Evolutionary conservation across 352 stramenopile genomes (phyloP).

Genomic region (Pythium utonaiense): DNA sequence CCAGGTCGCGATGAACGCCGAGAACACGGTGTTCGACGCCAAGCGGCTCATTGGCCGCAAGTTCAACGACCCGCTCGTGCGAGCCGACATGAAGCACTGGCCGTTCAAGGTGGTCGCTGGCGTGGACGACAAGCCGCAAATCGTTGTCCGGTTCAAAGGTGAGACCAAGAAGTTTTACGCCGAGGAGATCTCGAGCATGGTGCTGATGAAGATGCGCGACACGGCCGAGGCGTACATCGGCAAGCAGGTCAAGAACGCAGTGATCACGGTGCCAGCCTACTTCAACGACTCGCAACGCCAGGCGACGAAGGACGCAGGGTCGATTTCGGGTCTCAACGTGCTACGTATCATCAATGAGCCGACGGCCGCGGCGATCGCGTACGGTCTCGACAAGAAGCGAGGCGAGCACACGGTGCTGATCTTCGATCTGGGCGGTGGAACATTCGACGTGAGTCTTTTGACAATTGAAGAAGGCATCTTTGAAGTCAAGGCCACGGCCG

Average conservation of each 20-base stretch:
- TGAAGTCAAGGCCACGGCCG: conserved; percentile 98
- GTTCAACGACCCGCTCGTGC: conserved; percentile 96
- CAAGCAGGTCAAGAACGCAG: conserved; percentile 94
- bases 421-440: conserved; percentile 97
- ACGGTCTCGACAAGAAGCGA: conserved; percentile 93
- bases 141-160: conserved; percentile 91
- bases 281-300: conserved; percentile 99
- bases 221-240: conserved; percentile 98
- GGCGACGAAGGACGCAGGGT: conserved; percentile 99
- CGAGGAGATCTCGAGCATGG: conserved; percentile 99
- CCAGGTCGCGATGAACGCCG: conserved; percentile 97
- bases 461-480: conserved; percentile 99
- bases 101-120: conserved; percentile 97
- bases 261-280: conserved; percentile 99
- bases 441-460: conserved; percentile 98
- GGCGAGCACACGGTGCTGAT: conserved; percentile 97
- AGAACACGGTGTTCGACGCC: conserved; percentile 99
- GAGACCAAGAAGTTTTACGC: conserved; percentile 94
- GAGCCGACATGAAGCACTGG: conserved; percentile 98
- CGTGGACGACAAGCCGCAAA: conserved; percentile 87
- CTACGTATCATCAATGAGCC: conserved; percentile 99
- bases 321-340: conserved; percentile 96
- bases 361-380: conserved; percentile 93
- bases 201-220: conserved; percentile 99
- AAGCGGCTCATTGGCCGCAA: conserved; percentile 99